A percentile compares a stretch with the other conserved stretches of the same genome.
Conservation (phyloP, 129 eudicot genomes). For the Arctium lappa region DNA sequence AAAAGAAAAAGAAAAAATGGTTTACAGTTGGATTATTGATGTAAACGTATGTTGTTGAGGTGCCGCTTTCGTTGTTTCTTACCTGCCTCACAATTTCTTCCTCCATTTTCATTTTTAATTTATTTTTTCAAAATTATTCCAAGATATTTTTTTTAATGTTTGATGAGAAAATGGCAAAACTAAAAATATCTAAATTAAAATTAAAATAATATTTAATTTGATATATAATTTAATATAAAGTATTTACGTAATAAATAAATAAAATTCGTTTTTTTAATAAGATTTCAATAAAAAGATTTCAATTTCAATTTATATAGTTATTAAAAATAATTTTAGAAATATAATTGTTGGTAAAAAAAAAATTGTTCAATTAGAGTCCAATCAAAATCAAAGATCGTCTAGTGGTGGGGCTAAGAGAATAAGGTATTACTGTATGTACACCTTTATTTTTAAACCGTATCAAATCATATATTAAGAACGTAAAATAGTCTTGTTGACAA, state of each 20-base stretch:
- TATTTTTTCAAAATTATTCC: neutral
- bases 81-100: constrained; percentile 7
- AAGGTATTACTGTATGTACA: too few relatives aligned
- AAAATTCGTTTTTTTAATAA: too few relatives aligned
- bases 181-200: neutral
- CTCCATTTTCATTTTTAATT: neutral
- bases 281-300: too few relatives aligned
- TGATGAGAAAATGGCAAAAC: neutral
- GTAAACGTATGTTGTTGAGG: constrained; percentile 17
- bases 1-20: neutral
- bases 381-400: neutral
- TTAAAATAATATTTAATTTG: neutral
- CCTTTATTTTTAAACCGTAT: too few relatives aligned
- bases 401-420: too few relatives aligned
- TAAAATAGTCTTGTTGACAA: neutral
- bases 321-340: neutral
- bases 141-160: neutral
- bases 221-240: neutral
- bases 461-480: too few relatives aligned
- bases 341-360: neutral
- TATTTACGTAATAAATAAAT: neutral
- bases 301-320: neutral
- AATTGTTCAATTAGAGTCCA: too few relatives aligned
- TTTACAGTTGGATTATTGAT: constrained; percentile 23
- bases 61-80: constrained; percentile 13